Evolutionary conservation across 2,329 filamentous ascomycete genomes (phyloP).

Genomic region (Neurospora sp.): DNA sequence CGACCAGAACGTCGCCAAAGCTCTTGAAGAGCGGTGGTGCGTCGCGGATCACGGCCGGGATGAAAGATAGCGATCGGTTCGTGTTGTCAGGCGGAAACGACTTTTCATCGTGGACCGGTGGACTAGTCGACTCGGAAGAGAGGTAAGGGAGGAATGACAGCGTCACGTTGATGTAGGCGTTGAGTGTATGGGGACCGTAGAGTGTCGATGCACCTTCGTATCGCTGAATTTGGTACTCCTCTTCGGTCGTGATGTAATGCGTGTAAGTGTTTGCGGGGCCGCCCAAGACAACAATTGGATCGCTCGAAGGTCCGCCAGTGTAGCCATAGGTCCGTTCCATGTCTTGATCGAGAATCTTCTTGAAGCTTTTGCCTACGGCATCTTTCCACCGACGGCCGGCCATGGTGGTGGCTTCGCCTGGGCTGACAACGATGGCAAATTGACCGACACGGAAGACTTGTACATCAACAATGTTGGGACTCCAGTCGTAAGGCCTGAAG

Average conservation of each 20-base stretch:
- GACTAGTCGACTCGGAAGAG: conserved; percentile 32
- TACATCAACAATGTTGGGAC: conserved; percentile 83
- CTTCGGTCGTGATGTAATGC: conserved; percentile 69
- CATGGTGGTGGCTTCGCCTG: conserved; percentile 90
- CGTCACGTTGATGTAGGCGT: conserved; percentile 81
- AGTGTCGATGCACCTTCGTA: conserved; percentile 95
- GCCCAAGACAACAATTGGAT: conserved; percentile 70
- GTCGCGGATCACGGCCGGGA: conserved; percentile 70
- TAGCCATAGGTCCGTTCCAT: neutral
- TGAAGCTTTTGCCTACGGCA: conserved; percentile 49
- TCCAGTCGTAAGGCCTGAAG: conserved; percentile 72
- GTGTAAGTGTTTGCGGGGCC: conserved; percentile 88
- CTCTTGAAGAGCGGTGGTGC: conserved; percentile 50
- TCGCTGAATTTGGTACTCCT: conserved; percentile 75
- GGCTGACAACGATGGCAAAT: conserved; percentile 71
- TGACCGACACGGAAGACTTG: conserved; percentile 80
- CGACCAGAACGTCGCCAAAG: conserved; percentile 59
- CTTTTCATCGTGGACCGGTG: conserved; percentile 23
- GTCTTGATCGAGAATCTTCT: neutral
- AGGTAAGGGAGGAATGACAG: conserved; percentile 63
- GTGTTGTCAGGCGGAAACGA: conserved; percentile 75
- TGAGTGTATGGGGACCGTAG: conserved; percentile 71
- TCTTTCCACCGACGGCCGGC: conserved; percentile 77
- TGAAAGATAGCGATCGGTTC: conserved; percentile 67
- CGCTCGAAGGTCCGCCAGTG: neutral